Evolutionary conservation across 805 yeast species (phyloP), one percentile per base, ranked within the genome.

Genomic region (baker's yeast (Saccharomyces cerevisiae)): DNA sequence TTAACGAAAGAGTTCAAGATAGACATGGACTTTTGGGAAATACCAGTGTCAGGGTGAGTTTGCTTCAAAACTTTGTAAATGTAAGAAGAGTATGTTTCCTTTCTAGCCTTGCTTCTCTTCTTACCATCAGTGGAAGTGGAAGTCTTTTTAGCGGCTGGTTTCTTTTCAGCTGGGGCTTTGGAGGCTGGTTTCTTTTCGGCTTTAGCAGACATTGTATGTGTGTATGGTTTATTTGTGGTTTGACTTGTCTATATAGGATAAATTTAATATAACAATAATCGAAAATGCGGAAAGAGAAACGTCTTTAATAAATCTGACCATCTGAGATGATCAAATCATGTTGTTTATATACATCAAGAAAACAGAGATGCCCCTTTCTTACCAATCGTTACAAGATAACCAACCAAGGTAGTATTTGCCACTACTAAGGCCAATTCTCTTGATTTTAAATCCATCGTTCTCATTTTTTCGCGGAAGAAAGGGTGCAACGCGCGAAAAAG

Each of bases 21-120:
- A 63, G 96, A 89, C 96, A 92, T 92, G 62, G 98, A 96, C 75
- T 89, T 88, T 79, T 90, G 96, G 68, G 98, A 91, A 75, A 92
- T 92, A 89, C 97, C 98, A 61, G 98, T 92, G 76, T 92, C 97
- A 76, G 97, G 98, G 79, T 92, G 98, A 60, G 97, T 91, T 83
- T 92, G 97, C 79, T 91, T 91, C 75, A 92, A 86, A 65, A 91
- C 97, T 79, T 92, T 92, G 94, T 91, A 92, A 75, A 92, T 92
- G 80, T 92, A 92, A 60, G 97, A 90, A 62, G 96, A 89, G 82
- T 90, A 92, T 62, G 97, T 89, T 80, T 92, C 97, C 87, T 89
- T 90, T 85, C 97, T 89, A 69, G 91, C 78, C 86, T 90, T 91
- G 66, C 89, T 73, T 82, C 96, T 89, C 87, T 87, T 91, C 84